Evolutionary conservation across 192 early-diverging fungal genomes (phyloP), one percentile per base, ranked within the genome.

Genomic region (Backusella tarrabulga): DNA sequence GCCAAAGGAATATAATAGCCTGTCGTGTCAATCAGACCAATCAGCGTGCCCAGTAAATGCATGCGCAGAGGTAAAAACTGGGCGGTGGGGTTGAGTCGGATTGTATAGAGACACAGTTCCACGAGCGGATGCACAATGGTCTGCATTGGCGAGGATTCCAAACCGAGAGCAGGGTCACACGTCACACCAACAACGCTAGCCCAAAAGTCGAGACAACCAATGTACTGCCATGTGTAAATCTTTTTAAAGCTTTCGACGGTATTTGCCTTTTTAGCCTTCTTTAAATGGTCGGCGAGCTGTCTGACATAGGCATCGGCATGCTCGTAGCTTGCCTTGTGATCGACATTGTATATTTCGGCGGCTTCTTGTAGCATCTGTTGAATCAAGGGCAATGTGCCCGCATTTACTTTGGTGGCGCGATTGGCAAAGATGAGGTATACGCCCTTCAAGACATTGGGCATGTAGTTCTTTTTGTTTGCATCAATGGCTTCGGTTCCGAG

Each of bases 171-270:
- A 15, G 83, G 80, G 69, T 74, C 78, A 68, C 90, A 91, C 79
- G 95, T 93, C 34, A 90, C 91, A 15, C 86, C 81, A 63, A 97
- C 76, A 0, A 98, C 91, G 52, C 92, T 88, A 14, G 92, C 83
- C 97, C 97, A 98, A 70, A 97, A 91, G 75, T 92, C 89, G 70
- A 99, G 83, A 77, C 92, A 93, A 81, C 94, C 93, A 69, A 99
- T 81, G 78, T 91, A 99, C 85, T 97, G 96, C 97, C 97, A 99
- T 85, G 94, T 95, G 88, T 97, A 96, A 69, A 99, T 93, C 5
- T 88, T 78, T 75, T 94, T 95, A 88, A 93, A 95, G 6, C 92
- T 91, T 77, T 97, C 85, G 73, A 94, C 94, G 42, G 92, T 94
- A 52, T 93, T 91, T 32, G 89, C 86, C 75, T 92, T 88, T 75